Evolutionary conservation across 495 filamentous ascomycete genomes (phyloP).

Genomic region (Neurospora intermedia): DNA sequence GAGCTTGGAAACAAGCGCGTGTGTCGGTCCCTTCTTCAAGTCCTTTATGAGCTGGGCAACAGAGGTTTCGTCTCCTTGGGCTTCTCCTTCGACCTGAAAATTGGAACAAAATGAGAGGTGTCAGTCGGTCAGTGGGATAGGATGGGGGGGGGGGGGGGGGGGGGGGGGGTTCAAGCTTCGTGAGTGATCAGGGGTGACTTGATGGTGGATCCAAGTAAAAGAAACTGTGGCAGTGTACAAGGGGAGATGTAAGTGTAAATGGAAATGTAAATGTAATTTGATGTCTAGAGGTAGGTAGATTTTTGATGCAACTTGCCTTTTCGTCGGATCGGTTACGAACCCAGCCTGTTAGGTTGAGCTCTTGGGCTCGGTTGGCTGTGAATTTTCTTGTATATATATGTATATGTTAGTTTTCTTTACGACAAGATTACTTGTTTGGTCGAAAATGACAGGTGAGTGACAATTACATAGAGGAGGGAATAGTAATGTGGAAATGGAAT

Average conservation of each 20-base stretch:
- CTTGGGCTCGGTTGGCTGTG: conserved; percentile 55
- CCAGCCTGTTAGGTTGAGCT: conserved; percentile 62
- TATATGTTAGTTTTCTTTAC: not conserved
- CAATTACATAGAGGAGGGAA: no score
- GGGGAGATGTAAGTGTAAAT: not conserved
- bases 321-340: conserved; percentile 67
- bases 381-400: conserved; percentile 39
- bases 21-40: conserved; percentile 59
- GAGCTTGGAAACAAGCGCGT: conserved; percentile 58
- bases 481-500: no score
- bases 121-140: not conserved
- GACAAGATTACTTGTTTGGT: no score
- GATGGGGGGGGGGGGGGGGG: no score
- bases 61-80: conserved; percentile 56
- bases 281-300: no score
- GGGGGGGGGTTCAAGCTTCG: no score
- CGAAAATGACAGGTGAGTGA: no score
- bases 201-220: not conserved
- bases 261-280: not conserved
- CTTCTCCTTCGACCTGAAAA: conserved; percentile 76
- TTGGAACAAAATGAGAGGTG: not conserved
- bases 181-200: not conserved
- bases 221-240: not conserved
- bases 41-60: conserved; percentile 63
- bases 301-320: conserved; percentile 36